phyloP scores from a whole-genome alignment of 1,284 basidiomycete species.

The Boletus coffeatus region DNA sequence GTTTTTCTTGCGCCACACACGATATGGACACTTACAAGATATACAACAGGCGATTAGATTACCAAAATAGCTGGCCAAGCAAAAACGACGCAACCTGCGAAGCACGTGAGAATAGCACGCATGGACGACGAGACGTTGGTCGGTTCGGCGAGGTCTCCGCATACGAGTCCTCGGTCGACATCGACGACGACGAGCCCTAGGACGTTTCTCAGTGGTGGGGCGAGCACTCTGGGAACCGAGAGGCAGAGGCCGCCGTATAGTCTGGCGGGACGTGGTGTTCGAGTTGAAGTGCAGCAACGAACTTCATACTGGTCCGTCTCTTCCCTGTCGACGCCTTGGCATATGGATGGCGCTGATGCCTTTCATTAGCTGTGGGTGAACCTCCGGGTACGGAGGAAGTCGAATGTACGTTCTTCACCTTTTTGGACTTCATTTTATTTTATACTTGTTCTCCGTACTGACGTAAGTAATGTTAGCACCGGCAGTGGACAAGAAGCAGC shows the following conservation, averaged over 20 bases:
- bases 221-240: constrained; percentile 2
- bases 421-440: neutral
- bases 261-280: constrained; percentile 20
- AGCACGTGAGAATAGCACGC: neutral
- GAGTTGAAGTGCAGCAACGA: constrained; percentile 18
- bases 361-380: constrained; percentile 20
- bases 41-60: neutral
- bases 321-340: neutral
- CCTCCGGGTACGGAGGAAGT: constrained; percentile 15
- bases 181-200: constrained; percentile 17
- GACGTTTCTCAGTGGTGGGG: constrained; percentile 11
- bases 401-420: constrained; percentile 13
- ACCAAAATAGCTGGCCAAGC: constrained; percentile 2
- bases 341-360: neutral
- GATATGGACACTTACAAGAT: neutral
- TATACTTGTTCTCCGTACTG: neutral
- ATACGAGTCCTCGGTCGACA: constrained; percentile 18
- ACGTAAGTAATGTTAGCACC: constrained; percentile 13
- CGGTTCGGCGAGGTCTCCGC: constrained; percentile 18
- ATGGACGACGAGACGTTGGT: constrained; percentile 28
- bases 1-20: neutral
- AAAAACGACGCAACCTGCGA: neutral
- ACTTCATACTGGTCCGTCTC: constrained; percentile 16
- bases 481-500: constrained; percentile 22
- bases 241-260: constrained; percentile 7